Evolutionary conservation across 2,329 filamentous ascomycete genomes (phyloP).

Genomic region (Clonostachys chloroleuca): DNA sequence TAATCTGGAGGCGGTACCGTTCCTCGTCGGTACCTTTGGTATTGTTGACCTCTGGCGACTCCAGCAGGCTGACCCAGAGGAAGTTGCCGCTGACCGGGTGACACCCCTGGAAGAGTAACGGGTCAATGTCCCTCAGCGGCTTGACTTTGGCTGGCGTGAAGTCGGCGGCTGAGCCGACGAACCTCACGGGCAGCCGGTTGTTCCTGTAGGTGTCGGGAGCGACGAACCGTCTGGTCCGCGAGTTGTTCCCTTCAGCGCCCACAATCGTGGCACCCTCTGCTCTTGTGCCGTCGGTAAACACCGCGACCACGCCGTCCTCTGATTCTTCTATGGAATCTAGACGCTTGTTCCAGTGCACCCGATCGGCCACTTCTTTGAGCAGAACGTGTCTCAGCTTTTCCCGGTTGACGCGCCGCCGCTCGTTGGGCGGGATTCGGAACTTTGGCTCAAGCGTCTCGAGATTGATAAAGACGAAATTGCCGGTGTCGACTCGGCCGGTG

Average conservation of each 20-base stretch:
- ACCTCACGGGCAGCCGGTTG: slow-evolving; percentile 24
- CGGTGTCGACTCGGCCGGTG: slow-evolving; percentile 24
- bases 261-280: slow-evolving; percentile 26
- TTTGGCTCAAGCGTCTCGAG: slow-evolving; percentile 17
- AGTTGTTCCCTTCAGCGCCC: slow-evolving; percentile 33
- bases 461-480: slow-evolving; percentile 25
- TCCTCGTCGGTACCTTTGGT: slow-evolving; percentile 20
- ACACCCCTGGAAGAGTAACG: slow-evolving; percentile 47
- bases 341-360: slow-evolving; percentile 14
- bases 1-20: slow-evolving; percentile 36
- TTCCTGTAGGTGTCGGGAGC: slow-evolving; percentile 21
- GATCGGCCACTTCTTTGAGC: slow-evolving; percentile 7
- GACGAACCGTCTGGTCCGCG: slow-evolving; percentile 25
- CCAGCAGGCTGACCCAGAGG: slow-evolving; percentile 43
- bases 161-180: slow-evolving; percentile 28
- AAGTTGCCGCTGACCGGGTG: slow-evolving; percentile 44
- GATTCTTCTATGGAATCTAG: slow-evolving; percentile 12
- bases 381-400: slow-evolving; percentile 13
- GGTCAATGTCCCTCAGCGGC: slow-evolving; percentile 41
- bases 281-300: slow-evolving; percentile 23
- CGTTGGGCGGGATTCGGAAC: slow-evolving; percentile 23
- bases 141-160: slow-evolving; percentile 28
- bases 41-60: slow-evolving; percentile 28
- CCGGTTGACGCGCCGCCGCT: slow-evolving; percentile 17
- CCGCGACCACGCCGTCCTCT: slow-evolving; percentile 13